Conservation (phyloP, 2,329 filamentous ascomycete species). For the Chrysosporium keratinophilum region DNA sequence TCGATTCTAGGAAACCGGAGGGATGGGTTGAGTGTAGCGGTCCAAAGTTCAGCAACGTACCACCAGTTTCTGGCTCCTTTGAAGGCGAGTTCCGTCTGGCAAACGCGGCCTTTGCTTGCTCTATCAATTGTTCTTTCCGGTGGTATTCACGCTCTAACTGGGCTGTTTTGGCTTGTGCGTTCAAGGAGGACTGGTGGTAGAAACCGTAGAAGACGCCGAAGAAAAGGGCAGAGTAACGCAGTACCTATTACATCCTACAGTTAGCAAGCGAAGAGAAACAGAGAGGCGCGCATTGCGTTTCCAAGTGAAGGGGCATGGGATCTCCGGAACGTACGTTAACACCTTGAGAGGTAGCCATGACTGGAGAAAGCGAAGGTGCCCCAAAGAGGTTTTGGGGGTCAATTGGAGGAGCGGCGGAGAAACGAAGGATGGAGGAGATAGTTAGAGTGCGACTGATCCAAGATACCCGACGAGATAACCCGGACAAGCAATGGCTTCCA, state of each 20-base stretch:
- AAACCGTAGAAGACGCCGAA: conserved; percentile 91
- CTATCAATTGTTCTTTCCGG: conserved; percentile 83
- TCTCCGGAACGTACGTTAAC: conserved; percentile 47
- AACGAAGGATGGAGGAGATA: conserved; percentile 30
- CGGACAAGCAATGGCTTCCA: conserved; percentile 1
- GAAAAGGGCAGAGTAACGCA: conserved; percentile 90
- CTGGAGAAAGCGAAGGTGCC: conserved; percentile 32
- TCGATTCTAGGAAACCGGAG: background rate
- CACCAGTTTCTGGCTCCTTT: conserved; percentile 26
- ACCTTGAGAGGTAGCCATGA: conserved; percentile 56
- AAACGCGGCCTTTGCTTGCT: conserved; percentile 85
- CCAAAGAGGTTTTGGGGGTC: conserved; percentile 25
- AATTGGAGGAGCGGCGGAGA: conserved; percentile 23
- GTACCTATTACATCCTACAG: conserved; percentile 53
- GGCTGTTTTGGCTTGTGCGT: conserved; percentile 56
- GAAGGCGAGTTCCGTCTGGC: conserved; percentile 58
- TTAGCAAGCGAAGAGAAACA: background rate
- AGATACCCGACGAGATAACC: background rate
- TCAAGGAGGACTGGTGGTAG: conserved; percentile 80
- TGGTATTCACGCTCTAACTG: conserved; percentile 73
- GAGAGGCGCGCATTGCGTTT: background rate
- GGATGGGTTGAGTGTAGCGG: background rate
- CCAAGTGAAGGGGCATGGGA: background rate
- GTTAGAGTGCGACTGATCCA: conserved; percentile 15
- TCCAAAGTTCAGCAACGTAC: conserved; percentile 17